These are phyloP conservation scores for Gracilaria caudata DNA, from an alignment of 23 red algal genomes.

Conservation along the genomic window DNA sequence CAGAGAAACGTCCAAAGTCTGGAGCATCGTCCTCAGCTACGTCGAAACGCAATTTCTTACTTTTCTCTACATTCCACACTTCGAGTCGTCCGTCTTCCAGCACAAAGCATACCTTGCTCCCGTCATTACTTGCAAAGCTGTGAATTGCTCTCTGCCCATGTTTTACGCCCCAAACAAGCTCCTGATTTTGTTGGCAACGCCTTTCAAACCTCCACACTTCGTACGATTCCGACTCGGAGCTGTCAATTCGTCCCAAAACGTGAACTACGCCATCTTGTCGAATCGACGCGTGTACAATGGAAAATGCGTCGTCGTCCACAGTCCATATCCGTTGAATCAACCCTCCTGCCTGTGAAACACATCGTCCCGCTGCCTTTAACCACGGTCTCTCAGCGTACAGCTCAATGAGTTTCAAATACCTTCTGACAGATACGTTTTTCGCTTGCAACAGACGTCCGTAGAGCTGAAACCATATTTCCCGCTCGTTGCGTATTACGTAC, in stretches of 20 bases:
- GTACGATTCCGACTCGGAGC: background rate
- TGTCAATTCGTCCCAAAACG: background rate
- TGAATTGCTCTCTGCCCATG: background rate
- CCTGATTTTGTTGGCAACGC: background rate
- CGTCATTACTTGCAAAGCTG: background rate
- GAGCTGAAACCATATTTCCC: constrained; percentile 17
- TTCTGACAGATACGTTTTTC: background rate
- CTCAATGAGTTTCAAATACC: background rate
- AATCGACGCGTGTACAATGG: background rate
- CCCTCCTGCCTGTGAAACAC: background rate
- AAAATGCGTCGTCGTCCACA: background rate
- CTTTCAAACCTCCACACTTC: constrained; percentile 2
- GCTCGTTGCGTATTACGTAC: background rate
- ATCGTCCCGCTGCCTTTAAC: background rate
- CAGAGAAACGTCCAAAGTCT: background rate
- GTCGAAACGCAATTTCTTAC: background rate
- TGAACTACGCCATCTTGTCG: background rate
- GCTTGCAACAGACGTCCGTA: background rate
- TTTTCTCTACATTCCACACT: background rate
- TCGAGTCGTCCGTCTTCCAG: background rate
- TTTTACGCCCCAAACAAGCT: background rate
- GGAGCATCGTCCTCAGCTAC: background rate
- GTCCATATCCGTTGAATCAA: background rate
- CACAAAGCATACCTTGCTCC: background rate
- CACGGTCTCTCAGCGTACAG: background rate